Evolutionary conservation across 805 yeast species (phyloP).

Genomic region (Lipomyces sp.): DNA sequence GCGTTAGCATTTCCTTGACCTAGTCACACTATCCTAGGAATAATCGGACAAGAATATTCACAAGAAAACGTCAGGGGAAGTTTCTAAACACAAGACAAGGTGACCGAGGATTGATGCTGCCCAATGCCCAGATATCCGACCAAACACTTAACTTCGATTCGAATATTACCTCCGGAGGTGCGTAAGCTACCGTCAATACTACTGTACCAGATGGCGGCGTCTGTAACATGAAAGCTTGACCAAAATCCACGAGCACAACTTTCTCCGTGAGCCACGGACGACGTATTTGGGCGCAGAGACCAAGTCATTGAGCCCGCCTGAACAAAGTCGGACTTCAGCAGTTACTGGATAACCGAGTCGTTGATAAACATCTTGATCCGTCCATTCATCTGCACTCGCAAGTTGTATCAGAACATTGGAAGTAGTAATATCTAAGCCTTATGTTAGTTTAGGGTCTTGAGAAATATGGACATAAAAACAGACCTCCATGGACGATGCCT

Average conservation of each 20-base stretch:
- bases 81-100: too few species aligned
- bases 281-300: conserved; percentile 41
- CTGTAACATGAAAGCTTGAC: neutral
- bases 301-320: conserved; percentile 51
- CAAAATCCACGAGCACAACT: neutral
- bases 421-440: neutral
- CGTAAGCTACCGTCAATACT: neutral
- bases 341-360: conserved; percentile 26
- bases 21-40: too few species aligned
- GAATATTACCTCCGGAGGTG: neutral
- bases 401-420: conserved; percentile 9
- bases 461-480: conserved; percentile 45
- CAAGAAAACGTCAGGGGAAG: too few species aligned
- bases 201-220: neutral
- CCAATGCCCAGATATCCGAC: conserved; percentile 7
- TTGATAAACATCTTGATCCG: conserved; percentile 3
- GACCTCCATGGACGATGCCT: conserved; percentile 4
- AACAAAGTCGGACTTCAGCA: conserved; percentile 51
- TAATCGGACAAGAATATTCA: too few species aligned
- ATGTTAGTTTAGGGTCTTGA: conserved; percentile 44
- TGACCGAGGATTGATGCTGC: neutral
- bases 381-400: conserved; percentile 1
- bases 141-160: neutral
- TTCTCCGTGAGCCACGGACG: conserved; percentile 14
- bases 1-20: too few species aligned